Percentiles rank a stretch among this genome's conserved stretches.
phyloP scores from a whole-genome alignment of 2,329 filamentous ascomycete species.

The Arthrocladium fulminans region DNA sequence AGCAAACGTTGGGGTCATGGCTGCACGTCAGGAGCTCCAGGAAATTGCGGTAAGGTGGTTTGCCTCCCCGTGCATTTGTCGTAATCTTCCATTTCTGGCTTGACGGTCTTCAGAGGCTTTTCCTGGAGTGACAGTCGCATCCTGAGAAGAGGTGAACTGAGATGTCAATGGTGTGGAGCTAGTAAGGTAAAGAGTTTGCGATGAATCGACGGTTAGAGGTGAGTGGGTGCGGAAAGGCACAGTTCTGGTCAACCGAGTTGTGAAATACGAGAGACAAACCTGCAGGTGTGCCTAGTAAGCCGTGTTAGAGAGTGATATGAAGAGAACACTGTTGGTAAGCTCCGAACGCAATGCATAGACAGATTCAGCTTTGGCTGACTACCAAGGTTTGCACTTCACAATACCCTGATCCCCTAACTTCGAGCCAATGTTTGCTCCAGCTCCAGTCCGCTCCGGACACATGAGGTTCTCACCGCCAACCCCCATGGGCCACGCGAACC shows the following conservation, averaged over 20 bases:
- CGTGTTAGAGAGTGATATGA: not conserved
- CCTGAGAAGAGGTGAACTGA: too few relatives aligned
- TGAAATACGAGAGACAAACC: not conserved
- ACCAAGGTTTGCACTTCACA: not conserved
- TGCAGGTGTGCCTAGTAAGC: not conserved
- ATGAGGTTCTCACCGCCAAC: not conserved
- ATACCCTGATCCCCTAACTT: not conserved
- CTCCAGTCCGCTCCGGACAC: not conserved
- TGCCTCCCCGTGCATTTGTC: constrained; percentile 12
- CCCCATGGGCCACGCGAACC: not conserved
- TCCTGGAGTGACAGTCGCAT: not conserved
- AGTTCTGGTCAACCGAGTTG: not conserved
- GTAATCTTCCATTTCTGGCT: constrained; percentile 9
- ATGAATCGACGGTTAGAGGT: too few relatives aligned
- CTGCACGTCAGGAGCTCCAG: constrained; percentile 4
- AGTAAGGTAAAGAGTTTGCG: not conserved
- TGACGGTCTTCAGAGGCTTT: not conserved
- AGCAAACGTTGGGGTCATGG: constrained; percentile 9
- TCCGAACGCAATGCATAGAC: not conserved
- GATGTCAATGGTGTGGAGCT: too few relatives aligned
- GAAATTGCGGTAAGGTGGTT: constrained; percentile 9
- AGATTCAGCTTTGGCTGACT: not conserved
- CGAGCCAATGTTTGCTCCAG: not conserved
- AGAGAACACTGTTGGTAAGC: not conserved
- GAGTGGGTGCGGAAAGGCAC: not conserved